Conservation (phyloP, 2,329 filamentous ascomycete species). For the Fusarium drepaniforme region DNA sequence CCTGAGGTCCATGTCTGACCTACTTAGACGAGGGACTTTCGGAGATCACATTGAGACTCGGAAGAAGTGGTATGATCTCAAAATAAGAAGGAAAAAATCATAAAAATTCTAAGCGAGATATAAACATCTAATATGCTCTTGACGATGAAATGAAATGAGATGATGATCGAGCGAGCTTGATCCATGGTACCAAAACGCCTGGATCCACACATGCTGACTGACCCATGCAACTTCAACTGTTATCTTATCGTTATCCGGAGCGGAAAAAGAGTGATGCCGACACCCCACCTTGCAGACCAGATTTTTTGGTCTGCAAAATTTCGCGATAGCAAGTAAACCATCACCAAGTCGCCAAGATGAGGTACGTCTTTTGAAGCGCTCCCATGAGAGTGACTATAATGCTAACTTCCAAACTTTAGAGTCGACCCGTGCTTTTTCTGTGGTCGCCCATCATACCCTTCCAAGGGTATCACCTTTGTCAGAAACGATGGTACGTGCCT, state of each 20-base stretch:
- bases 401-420: background rate
- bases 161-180: background rate
- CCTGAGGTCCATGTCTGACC: background rate
- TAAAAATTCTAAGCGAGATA: background rate
- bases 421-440: background rate
- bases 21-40: background rate
- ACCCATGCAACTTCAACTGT: background rate
- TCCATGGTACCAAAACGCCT: background rate
- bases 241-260: background rate
- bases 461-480: constrained; percentile 1
- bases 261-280: background rate
- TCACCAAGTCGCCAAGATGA: background rate
- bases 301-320: background rate
- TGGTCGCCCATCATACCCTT: constrained; percentile 1
- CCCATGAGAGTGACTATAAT: background rate
- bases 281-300: background rate
- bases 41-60: background rate
- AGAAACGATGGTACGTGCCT: constrained; percentile 1
- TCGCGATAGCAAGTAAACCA: background rate
- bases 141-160: background rate
- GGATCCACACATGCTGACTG: background rate
- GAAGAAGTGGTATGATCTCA: background rate
- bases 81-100: background rate
- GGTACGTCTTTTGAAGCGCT: background rate
- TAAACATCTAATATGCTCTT: background rate